These are phyloP conservation scores for Leucosporidium scottii DNA, from an alignment of 768 basidiomycete genomes.

Conservation along the genomic window DNA sequence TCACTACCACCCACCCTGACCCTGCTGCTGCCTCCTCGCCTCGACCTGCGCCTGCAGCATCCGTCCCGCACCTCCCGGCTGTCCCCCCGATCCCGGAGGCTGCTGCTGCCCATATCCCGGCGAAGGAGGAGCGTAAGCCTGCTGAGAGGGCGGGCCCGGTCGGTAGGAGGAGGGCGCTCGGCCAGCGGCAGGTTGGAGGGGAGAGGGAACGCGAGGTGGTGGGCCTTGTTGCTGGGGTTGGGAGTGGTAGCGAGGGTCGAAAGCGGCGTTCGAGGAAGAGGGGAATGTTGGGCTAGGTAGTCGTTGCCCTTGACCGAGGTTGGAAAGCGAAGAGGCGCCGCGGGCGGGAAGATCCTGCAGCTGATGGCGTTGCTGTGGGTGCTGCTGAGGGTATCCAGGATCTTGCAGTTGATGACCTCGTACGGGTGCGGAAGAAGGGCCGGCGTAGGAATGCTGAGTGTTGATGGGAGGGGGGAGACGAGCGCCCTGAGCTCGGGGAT, in stretches of 20 bases:
- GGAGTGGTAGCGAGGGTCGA: neutral
- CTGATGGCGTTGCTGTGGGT: neutral
- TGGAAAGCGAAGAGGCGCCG: neutral
- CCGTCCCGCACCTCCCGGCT: neutral
- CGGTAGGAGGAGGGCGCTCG: neutral
- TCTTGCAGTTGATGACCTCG: neutral
- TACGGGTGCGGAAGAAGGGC: neutral
- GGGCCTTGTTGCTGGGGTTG: neutral
- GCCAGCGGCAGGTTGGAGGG: neutral
- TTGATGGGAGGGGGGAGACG: neutral
- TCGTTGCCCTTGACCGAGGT: neutral
- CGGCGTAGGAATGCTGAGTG: neutral
- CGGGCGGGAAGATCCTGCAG: neutral
- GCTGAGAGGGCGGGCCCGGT: neutral
- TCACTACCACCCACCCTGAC: neutral
- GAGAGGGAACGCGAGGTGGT: neutral
- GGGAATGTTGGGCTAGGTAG: neutral
- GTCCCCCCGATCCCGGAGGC: neutral
- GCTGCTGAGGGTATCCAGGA: neutral
- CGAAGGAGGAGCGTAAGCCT: neutral
- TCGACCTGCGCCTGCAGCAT: neutral
- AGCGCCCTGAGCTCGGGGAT: neutral
- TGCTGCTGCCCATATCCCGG: neutral
- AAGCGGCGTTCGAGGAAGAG: neutral
- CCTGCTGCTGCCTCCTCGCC: neutral